Conservation (phyloP, 805 yeast genomes). For the Ogataea paraovalis region DNA sequence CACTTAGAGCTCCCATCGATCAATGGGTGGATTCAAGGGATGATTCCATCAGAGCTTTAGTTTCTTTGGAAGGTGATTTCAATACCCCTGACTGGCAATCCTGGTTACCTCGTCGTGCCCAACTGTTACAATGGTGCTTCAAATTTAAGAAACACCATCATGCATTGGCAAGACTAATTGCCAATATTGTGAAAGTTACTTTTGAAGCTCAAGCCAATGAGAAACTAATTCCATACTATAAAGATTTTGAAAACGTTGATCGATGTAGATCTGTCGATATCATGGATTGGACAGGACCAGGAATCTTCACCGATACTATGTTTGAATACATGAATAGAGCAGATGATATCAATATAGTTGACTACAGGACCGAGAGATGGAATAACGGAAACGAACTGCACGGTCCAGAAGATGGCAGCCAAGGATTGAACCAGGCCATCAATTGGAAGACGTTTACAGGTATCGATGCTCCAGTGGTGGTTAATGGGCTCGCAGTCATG, state of each 20-base stretch:
- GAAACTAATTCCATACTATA: constrained; percentile 15
- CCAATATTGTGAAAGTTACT: constrained; percentile 43
- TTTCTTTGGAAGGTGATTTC: constrained; percentile 46
- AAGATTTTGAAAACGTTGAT: constrained; percentile 24
- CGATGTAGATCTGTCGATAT: constrained; percentile 35
- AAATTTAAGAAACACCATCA: constrained; percentile 58
- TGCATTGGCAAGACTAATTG: constrained; percentile 43
- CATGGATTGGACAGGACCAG: constrained; percentile 52
- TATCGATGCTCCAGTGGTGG: constrained; percentile 14
- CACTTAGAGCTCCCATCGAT: constrained; percentile 37
- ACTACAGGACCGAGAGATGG: constrained; percentile 6
- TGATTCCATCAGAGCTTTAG: constrained; percentile 41
- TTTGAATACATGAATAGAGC: constrained; percentile 39
- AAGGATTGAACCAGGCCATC: constrained; percentile 2
- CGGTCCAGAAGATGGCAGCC: constrained; percentile 12
- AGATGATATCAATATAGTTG: constrained; percentile 2
- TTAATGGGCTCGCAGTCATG: constrained; percentile 15
- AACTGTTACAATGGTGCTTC: constrained; percentile 50
- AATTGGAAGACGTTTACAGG: constrained; percentile 19
- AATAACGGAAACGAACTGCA: constrained; percentile 7
- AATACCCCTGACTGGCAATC: constrained; percentile 42
- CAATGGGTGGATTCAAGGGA: constrained; percentile 49
- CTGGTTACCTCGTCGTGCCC: constrained; percentile 41
- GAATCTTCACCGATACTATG: constrained; percentile 45
- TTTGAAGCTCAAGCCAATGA: constrained; percentile 34